Evolutionary conservation across 495 filamentous ascomycete species (phyloP).

Genomic region (Choiromyces venosus): DNA sequence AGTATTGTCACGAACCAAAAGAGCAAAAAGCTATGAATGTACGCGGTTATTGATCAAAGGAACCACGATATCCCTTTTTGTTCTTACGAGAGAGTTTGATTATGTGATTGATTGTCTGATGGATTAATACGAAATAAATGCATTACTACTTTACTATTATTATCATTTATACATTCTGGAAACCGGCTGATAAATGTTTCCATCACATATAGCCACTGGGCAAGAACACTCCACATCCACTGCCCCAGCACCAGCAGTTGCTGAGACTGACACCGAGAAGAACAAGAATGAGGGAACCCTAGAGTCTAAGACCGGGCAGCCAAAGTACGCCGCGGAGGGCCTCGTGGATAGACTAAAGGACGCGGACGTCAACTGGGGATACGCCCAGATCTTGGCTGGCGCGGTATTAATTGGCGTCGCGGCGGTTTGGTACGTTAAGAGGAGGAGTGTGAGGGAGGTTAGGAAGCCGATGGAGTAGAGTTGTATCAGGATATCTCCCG

Average conservation of each 20-base stretch:
- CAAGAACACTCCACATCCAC: not conserved
- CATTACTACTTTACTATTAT: not conserved
- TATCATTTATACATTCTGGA: not conserved
- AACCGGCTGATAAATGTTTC: not conserved
- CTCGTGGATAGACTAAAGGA: constrained; percentile 28
- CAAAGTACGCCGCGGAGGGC: constrained; percentile 8
- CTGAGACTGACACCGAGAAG: not conserved
- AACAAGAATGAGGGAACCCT: not conserved
- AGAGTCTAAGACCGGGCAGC: not conserved
- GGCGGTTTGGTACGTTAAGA: constrained; percentile 30
- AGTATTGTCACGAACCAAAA: constrained; percentile 28
- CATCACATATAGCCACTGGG: not conserved
- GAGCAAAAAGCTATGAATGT: not conserved
- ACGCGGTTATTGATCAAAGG: not conserved
- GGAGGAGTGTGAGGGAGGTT: constrained; percentile 7
- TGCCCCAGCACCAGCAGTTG: not conserved
- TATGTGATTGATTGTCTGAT: not conserved
- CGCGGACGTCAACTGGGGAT: constrained; percentile 32
- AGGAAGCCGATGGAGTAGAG: constrained; percentile 28
- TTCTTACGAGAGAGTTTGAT: not conserved
- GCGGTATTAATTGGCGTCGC: constrained; percentile 29
- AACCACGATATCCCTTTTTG: not conserved
- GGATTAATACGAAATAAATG: not conserved
- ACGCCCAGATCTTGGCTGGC: constrained; percentile 30
- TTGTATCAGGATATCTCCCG: too few relatives aligned